Base-by-base conservation (phyloP, 2,329 filamentous ascomycete genomes). In the Aspergillus pseudoglaucus region DNA sequence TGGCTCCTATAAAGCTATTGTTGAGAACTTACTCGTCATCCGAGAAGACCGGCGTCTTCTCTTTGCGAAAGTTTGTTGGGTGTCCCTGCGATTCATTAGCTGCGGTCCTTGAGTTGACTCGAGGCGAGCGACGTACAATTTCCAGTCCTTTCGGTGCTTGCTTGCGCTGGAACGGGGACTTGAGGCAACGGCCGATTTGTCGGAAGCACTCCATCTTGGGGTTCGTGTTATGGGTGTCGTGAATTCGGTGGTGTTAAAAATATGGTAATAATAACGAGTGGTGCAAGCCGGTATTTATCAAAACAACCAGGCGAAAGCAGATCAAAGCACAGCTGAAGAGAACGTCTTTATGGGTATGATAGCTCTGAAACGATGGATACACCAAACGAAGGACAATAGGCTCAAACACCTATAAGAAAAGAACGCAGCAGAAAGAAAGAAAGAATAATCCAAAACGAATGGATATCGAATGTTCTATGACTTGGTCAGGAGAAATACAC, bases 51-150 rank as follows among this genome's bases (percentile, higher is more conserved):
- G 65, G 64, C 49, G 68, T 51, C 49, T 71, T 63, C 55, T 72
- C 67, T 47, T 69, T 71, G 33, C 69, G 63, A 49, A 73, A 73
- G 55, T 73, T 62, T 22, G 66, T 73, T 30, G 70, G 70, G 41
- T 57, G 62, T 17, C 70, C 68, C 70, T 73, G 42, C 12, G 4
- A 8, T 10, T n/a, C 46, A 45, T 59, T 47, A 59, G 50, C 42
- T n/a, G 6, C 17, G n/a, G 9, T 7, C 17, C n/a, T 3, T 23
- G 4, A 4, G 25, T 37, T 30, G 9, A 25, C 10, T 20, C 1
- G 6, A 17, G 9, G 22, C 8, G 10, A 20, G n/a, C 10, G 8
- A 25, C 62, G 53, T 47, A 70, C 66, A 47, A 70, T 70, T 43
- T 68, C 65, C 49, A 70, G 54, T n/a, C 55, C 56, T 22, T 52